Conservation (phyloP, 2,329 filamentous ascomycete species). For the Pseudogymnoascus sp. region DNA sequence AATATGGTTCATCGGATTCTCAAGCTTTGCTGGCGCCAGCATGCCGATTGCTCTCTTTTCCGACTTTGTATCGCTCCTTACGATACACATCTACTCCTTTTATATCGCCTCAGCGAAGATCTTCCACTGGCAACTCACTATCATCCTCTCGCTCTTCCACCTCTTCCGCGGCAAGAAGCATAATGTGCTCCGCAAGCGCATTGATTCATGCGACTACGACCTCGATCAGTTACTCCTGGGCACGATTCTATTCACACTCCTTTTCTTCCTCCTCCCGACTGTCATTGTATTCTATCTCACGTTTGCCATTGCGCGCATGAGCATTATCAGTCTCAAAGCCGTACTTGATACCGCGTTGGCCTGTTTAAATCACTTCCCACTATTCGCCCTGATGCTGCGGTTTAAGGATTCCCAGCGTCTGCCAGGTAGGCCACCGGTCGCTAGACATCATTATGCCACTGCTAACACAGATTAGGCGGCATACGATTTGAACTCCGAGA, state of each 20-base stretch:
- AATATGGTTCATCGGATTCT: conserved; percentile 88
- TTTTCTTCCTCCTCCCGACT: conserved; percentile 91
- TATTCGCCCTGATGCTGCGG: conserved; percentile 93
- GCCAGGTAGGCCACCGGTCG: conserved; percentile 51
- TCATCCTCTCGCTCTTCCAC: conserved; percentile 95
- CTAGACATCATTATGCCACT: no score
- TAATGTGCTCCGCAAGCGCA: conserved; percentile 92
- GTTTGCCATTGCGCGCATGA: conserved; percentile 89
- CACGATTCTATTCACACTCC: conserved; percentile 89
- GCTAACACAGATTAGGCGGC: conserved; percentile 44
- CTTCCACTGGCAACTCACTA: conserved; percentile 97
- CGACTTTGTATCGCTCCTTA: conserved; percentile 82
- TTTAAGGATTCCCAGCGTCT: conserved; percentile 86
- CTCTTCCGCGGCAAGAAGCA: conserved; percentile 97
- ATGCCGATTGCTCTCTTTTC: conserved; percentile 96
- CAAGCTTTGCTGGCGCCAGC: conserved; percentile 89
- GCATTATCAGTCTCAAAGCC: conserved; percentile 89
- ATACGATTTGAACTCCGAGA: conserved; percentile 86
- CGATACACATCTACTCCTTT: conserved; percentile 95
- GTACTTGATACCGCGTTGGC: conserved; percentile 84
- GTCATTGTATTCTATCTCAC: conserved; percentile 96
- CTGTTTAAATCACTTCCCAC: conserved; percentile 91
- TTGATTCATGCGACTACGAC: conserved; percentile 98
- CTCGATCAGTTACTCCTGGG: conserved; percentile 92
- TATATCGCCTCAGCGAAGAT: conserved; percentile 95